A percentile compares a stretch with the other conserved stretches of the same genome.
phyloP scores from a whole-genome alignment of 2,329 filamentous ascomycete genomes.

The Hymenoscyphus repandus region DNA sequence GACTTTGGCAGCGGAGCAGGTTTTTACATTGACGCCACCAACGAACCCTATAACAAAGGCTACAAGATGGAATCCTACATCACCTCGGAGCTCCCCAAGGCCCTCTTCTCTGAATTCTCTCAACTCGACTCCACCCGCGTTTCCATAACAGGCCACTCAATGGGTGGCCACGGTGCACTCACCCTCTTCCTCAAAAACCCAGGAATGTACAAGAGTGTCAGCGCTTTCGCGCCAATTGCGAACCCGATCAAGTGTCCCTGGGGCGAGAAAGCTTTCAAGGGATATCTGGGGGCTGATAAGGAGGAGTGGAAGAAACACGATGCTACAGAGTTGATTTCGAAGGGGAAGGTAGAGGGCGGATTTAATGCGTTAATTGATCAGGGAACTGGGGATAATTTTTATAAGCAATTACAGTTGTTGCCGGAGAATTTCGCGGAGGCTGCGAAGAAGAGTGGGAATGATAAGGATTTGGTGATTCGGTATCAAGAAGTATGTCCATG shows the following conservation, averaged over 20 bases:
- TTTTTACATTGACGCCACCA: constrained; percentile 89
- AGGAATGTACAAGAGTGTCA: constrained; percentile 81
- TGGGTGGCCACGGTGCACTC: constrained; percentile 94
- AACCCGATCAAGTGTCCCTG: constrained; percentile 85
- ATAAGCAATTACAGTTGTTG: constrained; percentile 86
- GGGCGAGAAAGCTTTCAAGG: constrained; percentile 91
- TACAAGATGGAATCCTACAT: constrained; percentile 98
- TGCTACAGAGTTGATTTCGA: constrained; percentile 80
- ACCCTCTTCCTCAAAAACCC: constrained; percentile 91
- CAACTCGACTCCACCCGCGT: constrained; percentile 67
- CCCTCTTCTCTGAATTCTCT: constrained; percentile 67
- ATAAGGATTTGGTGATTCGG: constrained; percentile 66
- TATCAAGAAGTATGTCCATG: constrained; percentile 65
- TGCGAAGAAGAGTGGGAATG: constrained; percentile 68
- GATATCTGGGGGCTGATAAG: constrained; percentile 77
- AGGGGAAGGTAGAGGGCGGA: constrained; percentile 53
- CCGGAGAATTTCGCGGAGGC: constrained; percentile 88
- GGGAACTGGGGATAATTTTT: constrained; percentile 92
- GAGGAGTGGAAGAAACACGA: constrained; percentile 85
- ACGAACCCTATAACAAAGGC: constrained; percentile 64
- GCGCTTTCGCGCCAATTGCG: constrained; percentile 82
- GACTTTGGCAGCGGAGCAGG: constrained; percentile 91
- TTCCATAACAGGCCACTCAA: constrained; percentile 88
- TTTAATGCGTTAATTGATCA: constrained; percentile 85
- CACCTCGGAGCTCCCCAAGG: constrained; percentile 74